Percentiles rank a stretch among this genome's conserved stretches.
phyloP scores from a whole-genome alignment of 257 asterid species.

The Gentiana dahurica region DNA sequence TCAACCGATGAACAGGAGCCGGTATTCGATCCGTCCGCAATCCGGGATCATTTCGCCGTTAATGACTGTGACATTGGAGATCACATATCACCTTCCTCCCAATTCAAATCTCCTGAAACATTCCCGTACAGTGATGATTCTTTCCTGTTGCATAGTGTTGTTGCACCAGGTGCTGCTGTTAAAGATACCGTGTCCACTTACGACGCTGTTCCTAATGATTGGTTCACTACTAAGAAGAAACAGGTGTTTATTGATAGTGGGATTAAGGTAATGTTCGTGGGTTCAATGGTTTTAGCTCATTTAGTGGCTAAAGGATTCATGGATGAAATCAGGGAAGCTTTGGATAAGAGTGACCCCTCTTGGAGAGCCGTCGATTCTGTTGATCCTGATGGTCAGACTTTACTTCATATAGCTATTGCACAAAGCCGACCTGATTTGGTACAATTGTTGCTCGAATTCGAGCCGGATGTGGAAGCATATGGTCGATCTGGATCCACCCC shows the following conservation, averaged over 20 bases:
- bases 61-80: conserved; percentile 34
- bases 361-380: conserved; percentile 50
- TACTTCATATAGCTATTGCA: conserved; percentile 53
- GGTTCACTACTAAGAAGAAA: conserved; percentile 74
- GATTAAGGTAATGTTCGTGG: conserved; percentile 55
- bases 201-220: conserved; percentile 49
- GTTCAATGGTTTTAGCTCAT: conserved; percentile 34
- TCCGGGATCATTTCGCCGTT: conserved; percentile 67
- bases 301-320: conserved; percentile 39
- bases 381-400: conserved; percentile 46
- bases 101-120: conserved; percentile 27
- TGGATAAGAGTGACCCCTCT: conserved; percentile 42
- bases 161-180: conserved; percentile 54
- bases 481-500: conserved; percentile 51
- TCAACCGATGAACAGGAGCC: conserved; percentile 36
- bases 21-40: conserved; percentile 46
- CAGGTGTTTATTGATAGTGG: conserved; percentile 81
- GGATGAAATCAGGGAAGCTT: conserved; percentile 66
- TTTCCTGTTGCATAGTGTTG: conserved; percentile 57
- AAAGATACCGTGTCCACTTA: conserved; percentile 30
- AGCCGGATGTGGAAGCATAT: conserved; percentile 37
- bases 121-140: conserved; percentile 54
- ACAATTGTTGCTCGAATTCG: conserved; percentile 57
- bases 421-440: conserved; percentile 65
- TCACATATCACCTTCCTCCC: conserved; percentile 36